Base-by-base conservation (phyloP, 2,329 filamentous ascomycete species). In the Cytospora paraplurivora region DNA sequence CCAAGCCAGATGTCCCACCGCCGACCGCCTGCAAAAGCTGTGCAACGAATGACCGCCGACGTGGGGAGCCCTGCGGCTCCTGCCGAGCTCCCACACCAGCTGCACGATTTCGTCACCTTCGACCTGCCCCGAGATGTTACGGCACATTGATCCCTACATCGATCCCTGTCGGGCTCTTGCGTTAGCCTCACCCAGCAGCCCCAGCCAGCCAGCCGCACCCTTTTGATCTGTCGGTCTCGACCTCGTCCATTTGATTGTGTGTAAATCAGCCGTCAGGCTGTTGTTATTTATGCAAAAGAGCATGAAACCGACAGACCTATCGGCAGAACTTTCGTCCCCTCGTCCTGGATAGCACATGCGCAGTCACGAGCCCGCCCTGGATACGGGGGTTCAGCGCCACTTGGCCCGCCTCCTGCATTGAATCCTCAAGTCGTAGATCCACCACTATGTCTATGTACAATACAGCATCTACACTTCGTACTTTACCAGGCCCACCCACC, bases 11-110 rank as follows among this genome's bases (percentile, higher is more conserved):
- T 47, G 44, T 21, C 21, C 44, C 44, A 47, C 44, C 11, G 44
- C 44, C 44, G 19, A 19, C 21, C 27, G 35, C 38, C 13, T 56
- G 34, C 35, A 34, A 47, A 10, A 7, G n/a, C 44, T 47, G 19
- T 47, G 41, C 41, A 10, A 47, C 41, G n/a, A 21, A 17, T 47
- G 44, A 41, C 41, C 41, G n/a, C 15, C 37, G 54, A 50, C 59
- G 59, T 61, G 59, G 59, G 34, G 59, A 55, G 51, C 41, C 51
- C 51, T 55, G 59, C 59, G 51, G 59, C 59, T 61, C 38, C 59
- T 61, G 54, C 59, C 59, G 59, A 61, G 59, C 59, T 61, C 49
- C 44, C 44, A 47, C 41, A 61, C 41, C 59, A 33, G 12, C 53
- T 61, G 59, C 59, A 55, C 38, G 21, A 61, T 55, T 55, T 55